A percentile compares a stretch with the other conserved stretches of the same genome.
phyloP scores from a whole-genome alignment of 1,284 basidiomycete genomes.

The Cryptococcus sp. region DNA sequence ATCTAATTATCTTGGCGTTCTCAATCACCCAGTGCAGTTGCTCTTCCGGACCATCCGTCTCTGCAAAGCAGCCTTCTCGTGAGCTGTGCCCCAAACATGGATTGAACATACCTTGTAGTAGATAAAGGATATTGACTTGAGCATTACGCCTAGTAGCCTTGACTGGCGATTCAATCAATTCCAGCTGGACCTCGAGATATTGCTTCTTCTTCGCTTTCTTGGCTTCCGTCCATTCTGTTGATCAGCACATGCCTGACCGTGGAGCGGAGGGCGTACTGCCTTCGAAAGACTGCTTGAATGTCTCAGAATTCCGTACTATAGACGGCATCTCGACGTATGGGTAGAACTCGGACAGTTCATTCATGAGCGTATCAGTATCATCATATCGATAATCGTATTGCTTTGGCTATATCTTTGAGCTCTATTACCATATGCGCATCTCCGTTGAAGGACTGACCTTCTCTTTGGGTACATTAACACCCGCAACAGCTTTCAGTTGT shows the following conservation, averaged over 20 bases:
- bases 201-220: conserved; percentile 56
- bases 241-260: not conserved
- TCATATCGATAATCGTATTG: conserved; percentile 87
- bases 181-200: conserved; percentile 73
- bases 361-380: conserved; percentile 90
- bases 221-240: conserved; percentile 71
- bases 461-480: conserved; percentile 20
- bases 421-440: not conserved
- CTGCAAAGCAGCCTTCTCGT: conserved; percentile 88
- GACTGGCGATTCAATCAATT: conserved; percentile 78
- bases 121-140: conserved; percentile 79
- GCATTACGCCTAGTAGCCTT: conserved; percentile 78
- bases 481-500: conserved; percentile 29
- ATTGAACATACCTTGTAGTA: conserved; percentile 69
- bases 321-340: conserved; percentile 94
- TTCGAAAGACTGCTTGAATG: conserved; percentile 80
- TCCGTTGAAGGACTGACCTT: conserved; percentile 20
- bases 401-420: conserved; percentile 58
- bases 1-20: conserved; percentile 81
- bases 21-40: conserved; percentile 95
- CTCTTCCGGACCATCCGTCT: conserved; percentile 84
- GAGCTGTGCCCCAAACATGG: no score
- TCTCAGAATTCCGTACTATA: conserved; percentile 78
- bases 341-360: conserved; percentile 97
- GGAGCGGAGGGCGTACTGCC: no score